Evolutionary conservation across 345 rosid species (phyloP).

Genomic region (Toxicodendron radicans): DNA sequence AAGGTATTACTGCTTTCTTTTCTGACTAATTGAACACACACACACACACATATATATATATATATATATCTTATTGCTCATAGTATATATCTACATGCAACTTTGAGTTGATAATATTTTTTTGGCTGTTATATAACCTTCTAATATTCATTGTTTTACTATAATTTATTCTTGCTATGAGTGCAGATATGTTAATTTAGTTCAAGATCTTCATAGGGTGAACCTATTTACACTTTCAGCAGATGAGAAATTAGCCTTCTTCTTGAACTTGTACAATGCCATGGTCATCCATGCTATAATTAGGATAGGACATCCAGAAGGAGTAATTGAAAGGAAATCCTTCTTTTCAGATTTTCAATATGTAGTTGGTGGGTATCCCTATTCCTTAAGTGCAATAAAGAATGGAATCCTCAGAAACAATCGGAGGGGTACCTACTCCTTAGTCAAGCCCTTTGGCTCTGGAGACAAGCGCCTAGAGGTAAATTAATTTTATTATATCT

Average conservation of each 20-base stretch:
- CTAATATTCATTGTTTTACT: not conserved
- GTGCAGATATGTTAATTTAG: slow-evolving; percentile 66
- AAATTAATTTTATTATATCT: slow-evolving; percentile 6
- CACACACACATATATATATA: no score
- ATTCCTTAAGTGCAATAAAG: slow-evolving; percentile 55
- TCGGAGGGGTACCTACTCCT: slow-evolving; percentile 56
- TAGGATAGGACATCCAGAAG: slow-evolving; percentile 62
- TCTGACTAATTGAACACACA: not conserved
- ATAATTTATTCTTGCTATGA: not conserved
- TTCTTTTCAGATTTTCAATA: slow-evolving; percentile 72
- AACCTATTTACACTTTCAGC: slow-evolving; percentile 48
- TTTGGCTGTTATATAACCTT: not conserved
- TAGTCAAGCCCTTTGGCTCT: slow-evolving; percentile 50
- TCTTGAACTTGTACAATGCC: slow-evolving; percentile 82
- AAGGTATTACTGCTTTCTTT: slow-evolving; percentile 44
- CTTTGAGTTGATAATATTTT: not conserved
- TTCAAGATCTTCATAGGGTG: slow-evolving; percentile 73
- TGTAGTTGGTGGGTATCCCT: slow-evolving; percentile 72
- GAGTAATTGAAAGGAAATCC: slow-evolving; percentile 66
- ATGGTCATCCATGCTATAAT: slow-evolving; percentile 91
- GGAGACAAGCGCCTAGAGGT: slow-evolving; percentile 68
- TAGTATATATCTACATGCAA: no score
- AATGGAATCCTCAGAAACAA: slow-evolving; percentile 76
- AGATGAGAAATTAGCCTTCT: slow-evolving; percentile 72
- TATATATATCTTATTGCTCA: no score